phyloP scores from a whole-genome alignment of 805 yeast genomes.

The Candida ipomoeae region DNA sequence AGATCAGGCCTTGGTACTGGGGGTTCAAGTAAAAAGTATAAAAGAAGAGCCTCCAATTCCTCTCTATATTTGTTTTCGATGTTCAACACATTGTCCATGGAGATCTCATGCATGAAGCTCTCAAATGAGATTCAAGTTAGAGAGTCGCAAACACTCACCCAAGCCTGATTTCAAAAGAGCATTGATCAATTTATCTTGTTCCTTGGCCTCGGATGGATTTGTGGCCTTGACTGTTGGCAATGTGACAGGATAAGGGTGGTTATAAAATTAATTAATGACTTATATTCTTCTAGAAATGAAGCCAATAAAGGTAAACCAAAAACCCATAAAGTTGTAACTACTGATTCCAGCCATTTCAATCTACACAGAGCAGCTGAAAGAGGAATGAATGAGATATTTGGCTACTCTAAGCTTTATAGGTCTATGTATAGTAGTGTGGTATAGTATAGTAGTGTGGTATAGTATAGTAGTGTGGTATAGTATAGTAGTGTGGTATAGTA shows the following conservation, averaged over 20 bases:
- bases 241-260: conserved; percentile 18
- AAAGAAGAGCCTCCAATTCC: conserved; percentile 38
- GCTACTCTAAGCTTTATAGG: no score
- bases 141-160: conserved; percentile 45
- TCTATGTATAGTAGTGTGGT: no score
- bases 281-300: no score
- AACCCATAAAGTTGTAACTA: no score
- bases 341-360: no score
- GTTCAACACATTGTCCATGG: conserved; percentile 35
- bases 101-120: conserved; percentile 45
- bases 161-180: conserved; percentile 42
- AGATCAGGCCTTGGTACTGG: conserved; percentile 14
- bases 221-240: conserved; percentile 20
- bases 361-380: no score
- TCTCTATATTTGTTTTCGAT: conserved; percentile 40
- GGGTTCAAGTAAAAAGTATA: conserved; percentile 24
- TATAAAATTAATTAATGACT: no score
- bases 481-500: no score
- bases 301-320: no score
- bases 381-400: no score
- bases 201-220: conserved; percentile 6
- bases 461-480: no score
- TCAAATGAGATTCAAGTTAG: conserved; percentile 52
- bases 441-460: no score
- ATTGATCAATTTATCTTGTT: conserved; percentile 18